Percentiles rank a stretch among this genome's conserved stretches.
phyloP scores from a whole-genome alignment of 1,284 basidiomycete species.

The Pyrrhoderma noxium region DNA sequence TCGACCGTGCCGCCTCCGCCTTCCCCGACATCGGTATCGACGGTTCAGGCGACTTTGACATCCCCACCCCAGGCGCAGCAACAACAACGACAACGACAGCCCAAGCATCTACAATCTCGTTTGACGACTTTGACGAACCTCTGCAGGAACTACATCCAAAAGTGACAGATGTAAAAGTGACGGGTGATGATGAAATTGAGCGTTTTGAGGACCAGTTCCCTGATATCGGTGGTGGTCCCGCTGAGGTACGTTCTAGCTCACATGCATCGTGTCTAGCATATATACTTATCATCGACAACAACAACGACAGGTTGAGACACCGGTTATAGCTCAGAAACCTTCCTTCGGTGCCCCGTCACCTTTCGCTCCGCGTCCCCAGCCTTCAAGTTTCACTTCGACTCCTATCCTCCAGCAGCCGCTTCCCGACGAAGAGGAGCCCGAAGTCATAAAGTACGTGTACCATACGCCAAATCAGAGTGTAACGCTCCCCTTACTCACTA shows the following conservation, averaged over 20 bases:
- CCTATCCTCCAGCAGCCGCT: conserved; percentile 65
- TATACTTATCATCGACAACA: background rate
- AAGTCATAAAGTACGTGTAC: conserved; percentile 70
- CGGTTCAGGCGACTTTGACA: conserved; percentile 47
- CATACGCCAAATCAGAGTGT: background rate
- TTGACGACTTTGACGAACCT: conserved; percentile 32
- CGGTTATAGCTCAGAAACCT: conserved; percentile 30
- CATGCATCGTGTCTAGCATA: background rate
- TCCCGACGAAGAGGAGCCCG: conserved; percentile 73
- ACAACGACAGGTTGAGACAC: background rate
- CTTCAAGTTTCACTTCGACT: conserved; percentile 58
- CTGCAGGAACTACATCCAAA: conserved; percentile 49
- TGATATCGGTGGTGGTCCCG: conserved; percentile 53
- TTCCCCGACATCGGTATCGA: conserved; percentile 83
- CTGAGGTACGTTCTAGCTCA: background rate
- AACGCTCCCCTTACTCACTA: background rate
- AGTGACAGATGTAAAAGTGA: conserved; percentile 61
- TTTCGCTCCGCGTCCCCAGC: conserved; percentile 69
- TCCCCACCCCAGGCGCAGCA: conserved; percentile 26
- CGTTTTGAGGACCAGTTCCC: conserved; percentile 92
- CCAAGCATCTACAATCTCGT: conserved; percentile 25
- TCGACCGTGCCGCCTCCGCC: conserved; percentile 69
- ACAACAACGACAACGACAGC: no score
- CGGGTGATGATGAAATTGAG: conserved; percentile 82
- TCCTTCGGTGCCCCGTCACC: conserved; percentile 44